phyloP scores from a whole-genome alignment of 345 rosid species.

The Viola odorata region DNA sequence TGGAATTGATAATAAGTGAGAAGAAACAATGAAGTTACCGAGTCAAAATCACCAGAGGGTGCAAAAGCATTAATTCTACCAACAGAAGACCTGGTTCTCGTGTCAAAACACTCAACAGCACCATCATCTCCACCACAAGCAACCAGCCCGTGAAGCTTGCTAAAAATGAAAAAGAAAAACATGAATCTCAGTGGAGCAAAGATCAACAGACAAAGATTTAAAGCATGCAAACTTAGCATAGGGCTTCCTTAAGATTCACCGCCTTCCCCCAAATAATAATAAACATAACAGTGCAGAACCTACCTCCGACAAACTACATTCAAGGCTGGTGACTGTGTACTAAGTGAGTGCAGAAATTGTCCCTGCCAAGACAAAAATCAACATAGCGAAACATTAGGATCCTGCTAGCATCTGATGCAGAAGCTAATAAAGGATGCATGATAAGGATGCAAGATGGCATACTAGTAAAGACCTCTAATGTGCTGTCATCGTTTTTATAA shows the following conservation, averaged over 20 bases:
- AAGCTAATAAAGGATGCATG: no score
- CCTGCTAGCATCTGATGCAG: no score
- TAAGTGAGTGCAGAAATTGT: conserved; percentile 69
- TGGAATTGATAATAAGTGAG: neutral
- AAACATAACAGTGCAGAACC: neutral
- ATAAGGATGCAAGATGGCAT: no score
- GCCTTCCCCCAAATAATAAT: neutral
- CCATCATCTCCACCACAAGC: conserved; percentile 99
- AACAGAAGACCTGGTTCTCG: conserved; percentile 70
- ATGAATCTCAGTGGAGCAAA: conserved; percentile 18
- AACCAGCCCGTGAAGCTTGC: conserved; percentile 83
- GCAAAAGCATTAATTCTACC: conserved; percentile 80
- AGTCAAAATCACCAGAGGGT: conserved; percentile 61
- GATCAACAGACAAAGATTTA: neutral
- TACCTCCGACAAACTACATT: conserved; percentile 93
- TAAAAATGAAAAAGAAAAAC: conserved; percentile 25
- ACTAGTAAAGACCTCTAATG: no score
- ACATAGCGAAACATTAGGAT: neutral
- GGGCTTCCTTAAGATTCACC: conserved; percentile 8
- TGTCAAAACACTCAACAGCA: conserved; percentile 88
- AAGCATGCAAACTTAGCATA: conserved; percentile 1
- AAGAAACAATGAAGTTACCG: conserved; percentile 32
- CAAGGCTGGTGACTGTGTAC: conserved; percentile 75
- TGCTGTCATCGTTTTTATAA: no score
- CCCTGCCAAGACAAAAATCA: conserved; percentile 45